Evolutionary conservation across 2,329 filamentous ascomycete genomes (phyloP).

Genomic region (Phialophora verrucosa): DNA sequence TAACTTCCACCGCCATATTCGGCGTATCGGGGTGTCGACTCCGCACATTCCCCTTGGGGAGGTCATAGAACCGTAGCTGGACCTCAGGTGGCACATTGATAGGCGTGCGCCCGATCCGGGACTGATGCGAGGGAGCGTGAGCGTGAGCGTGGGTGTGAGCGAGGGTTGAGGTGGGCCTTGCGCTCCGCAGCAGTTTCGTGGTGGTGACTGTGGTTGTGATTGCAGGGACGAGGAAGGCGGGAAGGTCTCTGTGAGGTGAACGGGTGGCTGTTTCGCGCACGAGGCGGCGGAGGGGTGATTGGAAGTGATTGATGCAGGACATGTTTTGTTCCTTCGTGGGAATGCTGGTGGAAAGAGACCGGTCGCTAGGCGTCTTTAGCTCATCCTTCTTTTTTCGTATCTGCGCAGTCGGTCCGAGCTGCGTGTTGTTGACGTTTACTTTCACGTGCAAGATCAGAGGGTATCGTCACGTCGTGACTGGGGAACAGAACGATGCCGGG

Average conservation of each 20-base stretch:
- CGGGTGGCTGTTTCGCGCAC: slow-evolving; percentile 52
- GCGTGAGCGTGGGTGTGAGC: slow-evolving; percentile 29
- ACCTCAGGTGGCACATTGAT: slow-evolving; percentile 85
- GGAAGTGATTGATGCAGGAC: slow-evolving; percentile 66
- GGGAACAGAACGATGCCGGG: background rate
- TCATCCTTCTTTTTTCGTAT: slow-evolving; percentile 32
- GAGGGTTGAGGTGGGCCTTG: slow-evolving; percentile 61
- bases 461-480: background rate
- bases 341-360: background rate
- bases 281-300: slow-evolving; percentile 65
- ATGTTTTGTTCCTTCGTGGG: slow-evolving; percentile 50
- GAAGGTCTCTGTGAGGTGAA: slow-evolving; percentile 60
- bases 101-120: slow-evolving; percentile 83
- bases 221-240: slow-evolving; percentile 74
- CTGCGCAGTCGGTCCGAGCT: background rate
- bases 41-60: slow-evolving; percentile 64
- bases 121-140: slow-evolving; percentile 65
- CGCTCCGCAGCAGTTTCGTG: background rate
- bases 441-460: background rate
- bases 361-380: background rate
- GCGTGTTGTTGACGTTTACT: background rate
- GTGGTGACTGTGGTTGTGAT: slow-evolving; percentile 47
- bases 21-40: slow-evolving; percentile 67
- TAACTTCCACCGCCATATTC: slow-evolving; percentile 71
- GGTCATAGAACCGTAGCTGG: slow-evolving; percentile 69